Base-by-base conservation (phyloP, 2,329 filamentous ascomycete species). In the Fusarium haematococcum region DNA sequence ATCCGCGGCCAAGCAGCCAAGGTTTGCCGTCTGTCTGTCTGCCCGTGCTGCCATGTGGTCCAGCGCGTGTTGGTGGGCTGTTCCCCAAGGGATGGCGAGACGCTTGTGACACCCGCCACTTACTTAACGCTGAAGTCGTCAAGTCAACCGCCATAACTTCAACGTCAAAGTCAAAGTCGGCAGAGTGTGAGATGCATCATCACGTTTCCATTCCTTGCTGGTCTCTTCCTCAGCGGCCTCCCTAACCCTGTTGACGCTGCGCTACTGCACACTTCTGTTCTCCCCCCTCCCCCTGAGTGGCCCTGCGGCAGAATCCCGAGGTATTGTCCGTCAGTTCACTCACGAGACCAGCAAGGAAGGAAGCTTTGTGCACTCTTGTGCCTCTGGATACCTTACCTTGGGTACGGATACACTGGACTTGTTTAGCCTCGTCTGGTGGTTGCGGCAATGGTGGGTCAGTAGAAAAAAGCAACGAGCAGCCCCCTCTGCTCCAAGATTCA, bases 371-470 rank as follows among this genome's bases (percentile, higher is more conserved):
- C 60, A 33, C 61, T 64, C 48, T 64, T 64, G 33, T 54, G 45
- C 60, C 41, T 52, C 54, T 64, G 61, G 27, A 64, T 64, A 39
- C 43, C 30, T 27, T n/a, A 23, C 39, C 39, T 20, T 20, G 39
- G 18, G 35, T 37, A 37, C 4, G 35, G 35, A 27, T n/a, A 52
- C 25, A 25, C 23, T 48, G 14, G 23, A 62, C 60, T 63, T 52
- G 60, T 45, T 68, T 58, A 63, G 66, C 58, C 58, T 62, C 58
- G 16, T 60, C 16, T 73, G 70, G 70, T 68, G 41, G 50, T 65
- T 68, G 68, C 60, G 59, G 70, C 64, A 65, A 60, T 58, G 69
- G 65, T 74, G 72, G 72, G 37, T 59, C 48, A 60, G 66, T 56
- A 37, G 25, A 52, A 56, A 56, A 67, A 56, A 48, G 57, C 54